Percentiles rank a stretch among this genome's conserved stretches.
phyloP scores from a whole-genome alignment of 2,329 filamentous ascomycete species.

The Cercospora beticola region DNA sequence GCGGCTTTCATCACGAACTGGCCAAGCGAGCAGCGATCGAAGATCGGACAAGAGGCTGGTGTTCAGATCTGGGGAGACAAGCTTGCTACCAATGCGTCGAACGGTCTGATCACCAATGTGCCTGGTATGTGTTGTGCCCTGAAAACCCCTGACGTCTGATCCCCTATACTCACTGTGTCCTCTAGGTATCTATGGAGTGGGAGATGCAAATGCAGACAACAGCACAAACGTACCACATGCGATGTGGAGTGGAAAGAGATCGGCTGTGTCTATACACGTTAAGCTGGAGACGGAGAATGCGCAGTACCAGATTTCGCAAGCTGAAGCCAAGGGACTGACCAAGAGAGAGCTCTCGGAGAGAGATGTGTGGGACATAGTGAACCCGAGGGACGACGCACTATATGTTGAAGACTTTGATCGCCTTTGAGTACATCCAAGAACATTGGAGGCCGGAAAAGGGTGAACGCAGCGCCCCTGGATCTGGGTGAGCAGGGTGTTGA shows the following conservation, averaged over 20 bases:
- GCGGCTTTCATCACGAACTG: constrained; percentile 18
- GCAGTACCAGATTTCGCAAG: constrained; percentile 1
- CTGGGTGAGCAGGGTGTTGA: neutral
- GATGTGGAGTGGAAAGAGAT: constrained; percentile 13
- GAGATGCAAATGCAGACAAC: constrained; percentile 10
- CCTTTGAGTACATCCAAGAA: neutral
- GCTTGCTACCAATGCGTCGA: constrained; percentile 1
- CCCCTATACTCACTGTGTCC: neutral
- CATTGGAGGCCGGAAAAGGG: neutral
- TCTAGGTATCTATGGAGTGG: constrained; percentile 11
- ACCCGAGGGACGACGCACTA: constrained; percentile 8
- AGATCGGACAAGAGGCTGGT: constrained; percentile 8
- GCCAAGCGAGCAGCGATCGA: constrained; percentile 10
- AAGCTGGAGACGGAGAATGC: constrained; percentile 13
- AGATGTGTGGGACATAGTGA: constrained; percentile 14
- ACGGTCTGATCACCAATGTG: constrained; percentile 16
- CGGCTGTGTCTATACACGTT: constrained; percentile 10
- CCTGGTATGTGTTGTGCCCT: neutral
- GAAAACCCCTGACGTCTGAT: neutral
- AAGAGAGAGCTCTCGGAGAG: constrained; percentile 8
- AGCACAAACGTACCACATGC: constrained; percentile 15
- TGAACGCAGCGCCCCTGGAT: neutral
- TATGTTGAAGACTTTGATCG: constrained; percentile 13
- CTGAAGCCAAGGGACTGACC: neutral
- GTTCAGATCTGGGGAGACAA: constrained; percentile 6